Conservation (phyloP, 345 rosid species). For the Syzygium jambos region DNA sequence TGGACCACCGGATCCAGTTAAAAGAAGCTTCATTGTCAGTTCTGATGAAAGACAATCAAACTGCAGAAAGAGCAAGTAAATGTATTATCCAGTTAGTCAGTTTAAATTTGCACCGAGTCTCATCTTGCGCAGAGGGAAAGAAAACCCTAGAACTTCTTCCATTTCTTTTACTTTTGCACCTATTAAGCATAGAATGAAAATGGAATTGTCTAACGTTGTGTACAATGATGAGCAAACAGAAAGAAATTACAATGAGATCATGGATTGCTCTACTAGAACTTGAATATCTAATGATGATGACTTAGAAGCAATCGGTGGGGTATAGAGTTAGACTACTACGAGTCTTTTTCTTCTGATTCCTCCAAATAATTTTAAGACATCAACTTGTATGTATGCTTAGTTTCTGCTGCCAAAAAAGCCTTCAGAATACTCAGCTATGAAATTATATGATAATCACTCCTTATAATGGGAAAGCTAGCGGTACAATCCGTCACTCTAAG, state of each 20-base stretch:
- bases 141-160: neutral
- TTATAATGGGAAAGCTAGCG: neutral
- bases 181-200: neutral
- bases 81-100: neutral
- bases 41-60: neutral
- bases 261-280: neutral
- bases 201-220: neutral
- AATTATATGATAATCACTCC: neutral
- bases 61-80: neutral
- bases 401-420: neutral
- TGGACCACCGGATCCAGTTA: neutral
- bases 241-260: neutral
- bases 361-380: neutral
- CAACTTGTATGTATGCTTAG: neutral
- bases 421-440: neutral
- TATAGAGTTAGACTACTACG: neutral
- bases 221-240: neutral
- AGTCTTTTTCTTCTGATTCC: neutral
- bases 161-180: neutral
- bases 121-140: neutral
- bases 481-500: neutral
- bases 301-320: neutral
- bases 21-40: neutral
- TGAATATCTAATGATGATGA: neutral
- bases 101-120: neutral